Evolutionary conservation across 2,329 filamentous ascomycete species (phyloP).

Genomic region (Volutella citrinella): DNA sequence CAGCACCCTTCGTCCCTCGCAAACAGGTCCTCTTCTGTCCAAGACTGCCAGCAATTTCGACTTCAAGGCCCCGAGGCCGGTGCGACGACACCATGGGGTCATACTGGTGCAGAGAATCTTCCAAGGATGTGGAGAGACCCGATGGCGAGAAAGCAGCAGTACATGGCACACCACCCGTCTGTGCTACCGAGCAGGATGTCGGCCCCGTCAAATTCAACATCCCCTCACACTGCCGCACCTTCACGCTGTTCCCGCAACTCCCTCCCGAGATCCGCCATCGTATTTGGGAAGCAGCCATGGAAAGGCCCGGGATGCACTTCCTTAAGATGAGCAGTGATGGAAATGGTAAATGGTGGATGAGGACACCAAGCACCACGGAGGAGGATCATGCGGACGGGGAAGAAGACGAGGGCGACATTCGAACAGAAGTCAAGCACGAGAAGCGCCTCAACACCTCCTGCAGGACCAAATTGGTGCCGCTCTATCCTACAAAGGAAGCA

Average conservation of each 20-base stretch:
- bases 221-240: slow-evolving; percentile 28
- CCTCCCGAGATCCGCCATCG: slow-evolving; percentile 33
- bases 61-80: too few relatives aligned
- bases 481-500: slow-evolving; percentile 25
- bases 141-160: too few relatives aligned
- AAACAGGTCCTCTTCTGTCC: too few relatives aligned
- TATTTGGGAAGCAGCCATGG: slow-evolving; percentile 32
- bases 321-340: slow-evolving; percentile 25
- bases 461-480: slow-evolving; percentile 20
- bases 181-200: too few relatives aligned
- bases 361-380: too few relatives aligned
- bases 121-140: too few relatives aligned
- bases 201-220: slow-evolving; percentile 31
- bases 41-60: too few relatives aligned
- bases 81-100: too few relatives aligned
- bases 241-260: slow-evolving; percentile 30
- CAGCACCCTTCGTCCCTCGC: too few relatives aligned
- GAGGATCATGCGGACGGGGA: too few relatives aligned
- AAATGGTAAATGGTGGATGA: slow-evolving; percentile 6
- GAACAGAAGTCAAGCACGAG: slow-evolving; percentile 22
- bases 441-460: slow-evolving; percentile 12
- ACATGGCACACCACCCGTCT: too few relatives aligned
- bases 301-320: slow-evolving; percentile 34
- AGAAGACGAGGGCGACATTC: slow-evolving; percentile 18
- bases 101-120: too few relatives aligned